Evolutionary conservation across 805 yeast genomes (phyloP).

Genomic region (Ogataea pini): DNA sequence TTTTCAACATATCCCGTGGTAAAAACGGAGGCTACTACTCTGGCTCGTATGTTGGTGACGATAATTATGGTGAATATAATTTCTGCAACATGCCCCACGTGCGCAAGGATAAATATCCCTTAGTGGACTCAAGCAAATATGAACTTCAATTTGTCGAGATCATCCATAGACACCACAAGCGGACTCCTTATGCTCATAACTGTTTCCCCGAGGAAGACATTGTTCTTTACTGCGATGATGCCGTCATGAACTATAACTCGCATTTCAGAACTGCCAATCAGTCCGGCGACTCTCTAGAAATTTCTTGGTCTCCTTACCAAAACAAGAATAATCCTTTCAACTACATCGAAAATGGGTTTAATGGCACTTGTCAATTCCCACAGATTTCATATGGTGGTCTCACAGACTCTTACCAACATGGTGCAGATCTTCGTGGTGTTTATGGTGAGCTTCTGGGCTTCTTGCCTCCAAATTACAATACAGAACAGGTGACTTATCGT

Average conservation of each 20-base stretch:
- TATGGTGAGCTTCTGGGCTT: slow-evolving; percentile 38
- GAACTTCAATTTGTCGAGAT: slow-evolving; percentile 40
- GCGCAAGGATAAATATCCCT: slow-evolving; percentile 35
- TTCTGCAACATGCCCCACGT: slow-evolving; percentile 49
- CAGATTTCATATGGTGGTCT: slow-evolving; percentile 43
- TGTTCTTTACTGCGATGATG: slow-evolving; percentile 33
- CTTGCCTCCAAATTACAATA: slow-evolving; percentile 38
- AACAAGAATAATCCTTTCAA: slow-evolving; percentile 33
- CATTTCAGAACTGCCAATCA: slow-evolving; percentile 17
- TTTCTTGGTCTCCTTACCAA: slow-evolving; percentile 29
- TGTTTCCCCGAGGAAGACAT: slow-evolving; percentile 35
- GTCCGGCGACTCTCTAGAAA: slow-evolving; percentile 12
- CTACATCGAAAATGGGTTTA: slow-evolving; percentile 25
- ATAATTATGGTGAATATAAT: slow-evolving; percentile 39
- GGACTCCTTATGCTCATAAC: slow-evolving; percentile 43
- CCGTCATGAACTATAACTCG: slow-evolving; percentile 30
- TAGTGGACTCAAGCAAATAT: slow-evolving; percentile 26
- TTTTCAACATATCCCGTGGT: slow-evolving; percentile 25
- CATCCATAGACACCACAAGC: slow-evolving; percentile 46
- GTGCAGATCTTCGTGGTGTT: slow-evolving; percentile 39
- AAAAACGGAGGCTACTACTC: slow-evolving; percentile 33
- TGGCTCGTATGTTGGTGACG: slow-evolving; percentile 25
- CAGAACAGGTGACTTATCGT: slow-evolving; percentile 34
- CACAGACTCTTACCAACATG: slow-evolving; percentile 41
- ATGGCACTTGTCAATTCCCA: slow-evolving; percentile 41